Percentiles rank a stretch among this genome's conserved stretches.
phyloP scores from a whole-genome alignment of 495 filamentous ascomycete genomes.

The Talaromyces nanjingensis region DNA sequence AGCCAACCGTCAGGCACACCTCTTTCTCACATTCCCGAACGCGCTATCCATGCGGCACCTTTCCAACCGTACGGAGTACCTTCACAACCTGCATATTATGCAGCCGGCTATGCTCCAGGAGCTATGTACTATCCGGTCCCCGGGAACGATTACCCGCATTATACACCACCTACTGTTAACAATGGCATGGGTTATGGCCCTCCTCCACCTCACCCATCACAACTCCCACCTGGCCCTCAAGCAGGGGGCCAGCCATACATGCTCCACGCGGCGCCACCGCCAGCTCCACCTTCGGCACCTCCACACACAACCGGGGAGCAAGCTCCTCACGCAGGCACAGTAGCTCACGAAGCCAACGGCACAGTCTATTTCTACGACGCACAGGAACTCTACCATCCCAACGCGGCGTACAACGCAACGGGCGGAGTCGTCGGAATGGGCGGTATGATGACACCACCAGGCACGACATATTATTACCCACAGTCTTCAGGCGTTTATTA shows the following conservation, averaged over 20 bases:
- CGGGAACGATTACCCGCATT: conserved; percentile 30
- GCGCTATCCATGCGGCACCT: conserved; percentile 83
- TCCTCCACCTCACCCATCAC: conserved; percentile 13
- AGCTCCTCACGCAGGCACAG: conserved; percentile 54
- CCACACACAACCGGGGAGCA: conserved; percentile 34
- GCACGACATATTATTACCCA: conserved; percentile 68
- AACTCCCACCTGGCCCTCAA: neutral
- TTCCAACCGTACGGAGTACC: conserved; percentile 74
- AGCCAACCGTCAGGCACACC: conserved; percentile 81
- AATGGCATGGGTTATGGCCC: conserved; percentile 16
- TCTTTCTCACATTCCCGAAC: conserved; percentile 89
- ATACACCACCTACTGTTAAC: conserved; percentile 36
- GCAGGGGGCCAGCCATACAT: conserved; percentile 6
- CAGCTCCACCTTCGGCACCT: conserved; percentile 40
- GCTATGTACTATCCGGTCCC: conserved; percentile 46
- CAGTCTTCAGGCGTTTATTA: conserved; percentile 57
- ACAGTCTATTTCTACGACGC: conserved; percentile 94
- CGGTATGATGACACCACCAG: conserved; percentile 71
- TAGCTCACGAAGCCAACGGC: conserved; percentile 87
- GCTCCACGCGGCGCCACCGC: conserved; percentile 34
- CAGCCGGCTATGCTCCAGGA: conserved; percentile 47
- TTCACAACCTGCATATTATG: conserved; percentile 54
- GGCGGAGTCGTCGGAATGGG: conserved; percentile 64
- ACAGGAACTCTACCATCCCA: conserved; percentile 50
- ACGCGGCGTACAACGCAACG: conserved; percentile 38